These are phyloP conservation scores for Candida anglica DNA, from an alignment of 805 yeast species.

Conservation along the genomic window DNA sequence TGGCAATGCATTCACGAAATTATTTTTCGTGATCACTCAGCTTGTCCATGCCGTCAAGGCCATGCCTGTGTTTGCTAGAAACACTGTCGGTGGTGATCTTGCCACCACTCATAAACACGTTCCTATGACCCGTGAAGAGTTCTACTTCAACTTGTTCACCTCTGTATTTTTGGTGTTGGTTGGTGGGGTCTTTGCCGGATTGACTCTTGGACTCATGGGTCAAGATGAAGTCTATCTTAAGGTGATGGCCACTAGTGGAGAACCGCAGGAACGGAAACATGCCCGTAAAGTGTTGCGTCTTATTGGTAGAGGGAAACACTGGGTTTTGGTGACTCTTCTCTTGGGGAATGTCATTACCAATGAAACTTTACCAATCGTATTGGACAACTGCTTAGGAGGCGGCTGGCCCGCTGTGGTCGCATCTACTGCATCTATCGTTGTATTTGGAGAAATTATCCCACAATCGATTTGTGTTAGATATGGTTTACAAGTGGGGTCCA, in stretches of 20 bases:
- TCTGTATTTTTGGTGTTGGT: conserved; percentile 62
- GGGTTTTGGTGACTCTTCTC: conserved; percentile 89
- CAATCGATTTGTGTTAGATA: conserved; percentile 90
- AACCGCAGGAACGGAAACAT: conserved; percentile 56
- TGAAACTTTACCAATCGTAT: conserved; percentile 89
- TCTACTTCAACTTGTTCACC: conserved; percentile 45
- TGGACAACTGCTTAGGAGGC: conserved; percentile 91
- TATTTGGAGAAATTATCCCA: conserved; percentile 96
- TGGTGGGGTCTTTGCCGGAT: conserved; percentile 90
- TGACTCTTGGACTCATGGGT: conserved; percentile 96
- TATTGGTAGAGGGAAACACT: conserved; percentile 84
- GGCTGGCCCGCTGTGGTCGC: conserved; percentile 96
- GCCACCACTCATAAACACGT: conserved; percentile 8
- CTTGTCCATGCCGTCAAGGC: conserved; percentile 31
- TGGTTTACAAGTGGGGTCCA: conserved; percentile 88
- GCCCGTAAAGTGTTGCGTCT: conserved; percentile 71
- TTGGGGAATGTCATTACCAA: conserved; percentile 88
- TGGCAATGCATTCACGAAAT: conserved; percentile 20
- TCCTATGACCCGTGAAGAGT: conserved; percentile 33
- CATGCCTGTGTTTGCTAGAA: conserved; percentile 18
- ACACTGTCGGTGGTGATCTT: conserved; percentile 8
- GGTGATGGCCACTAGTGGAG: conserved; percentile 89
- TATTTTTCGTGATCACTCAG: conserved; percentile 28
- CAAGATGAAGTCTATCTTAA: conserved; percentile 94
- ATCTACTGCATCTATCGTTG: conserved; percentile 88